phyloP scores from a whole-genome alignment of 345 rosid genomes.

The Corchorus capsularis region DNA sequence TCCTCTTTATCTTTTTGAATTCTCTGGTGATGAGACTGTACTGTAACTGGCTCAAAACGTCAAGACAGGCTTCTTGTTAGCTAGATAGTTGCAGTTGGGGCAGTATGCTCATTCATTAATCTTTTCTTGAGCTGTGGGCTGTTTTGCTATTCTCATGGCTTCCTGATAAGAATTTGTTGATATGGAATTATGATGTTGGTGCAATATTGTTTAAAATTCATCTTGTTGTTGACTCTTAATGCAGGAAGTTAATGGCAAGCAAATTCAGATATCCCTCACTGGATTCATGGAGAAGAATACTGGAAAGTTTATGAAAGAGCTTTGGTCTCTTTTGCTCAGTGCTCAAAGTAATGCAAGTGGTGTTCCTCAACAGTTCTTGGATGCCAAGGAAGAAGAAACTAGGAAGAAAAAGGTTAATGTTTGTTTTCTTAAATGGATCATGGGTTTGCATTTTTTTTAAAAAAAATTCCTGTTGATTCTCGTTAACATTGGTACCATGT shows the following conservation, averaged over 20 bases:
- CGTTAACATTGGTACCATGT: conserved; percentile 17
- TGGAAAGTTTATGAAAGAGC: conserved; percentile 96
- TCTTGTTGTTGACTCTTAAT: conserved; percentile 8
- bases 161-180: not conserved
- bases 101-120: not conserved
- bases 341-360: conserved; percentile 90
- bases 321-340: conserved; percentile 90
- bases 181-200: not conserved
- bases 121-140: not conserved
- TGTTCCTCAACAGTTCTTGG: conserved; percentile 86
- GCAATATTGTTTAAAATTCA: not conserved
- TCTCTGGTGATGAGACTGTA: not conserved
- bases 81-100: not conserved
- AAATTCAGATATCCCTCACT: conserved; percentile 80
- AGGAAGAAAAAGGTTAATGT: conserved; percentile 66
- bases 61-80: not conserved
- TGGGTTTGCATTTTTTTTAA: not conserved
- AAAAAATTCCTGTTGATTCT: not conserved
- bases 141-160: not conserved
- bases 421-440: not conserved
- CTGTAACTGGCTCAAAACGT: not conserved
- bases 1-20: not conserved
- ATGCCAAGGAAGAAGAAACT: conserved; percentile 83
- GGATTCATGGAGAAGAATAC: conserved; percentile 99
- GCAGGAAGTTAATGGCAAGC: conserved; percentile 91